Conservation (phyloP, 2,329 filamentous ascomycete species). For the Scedosporium minutisporum region DNA sequence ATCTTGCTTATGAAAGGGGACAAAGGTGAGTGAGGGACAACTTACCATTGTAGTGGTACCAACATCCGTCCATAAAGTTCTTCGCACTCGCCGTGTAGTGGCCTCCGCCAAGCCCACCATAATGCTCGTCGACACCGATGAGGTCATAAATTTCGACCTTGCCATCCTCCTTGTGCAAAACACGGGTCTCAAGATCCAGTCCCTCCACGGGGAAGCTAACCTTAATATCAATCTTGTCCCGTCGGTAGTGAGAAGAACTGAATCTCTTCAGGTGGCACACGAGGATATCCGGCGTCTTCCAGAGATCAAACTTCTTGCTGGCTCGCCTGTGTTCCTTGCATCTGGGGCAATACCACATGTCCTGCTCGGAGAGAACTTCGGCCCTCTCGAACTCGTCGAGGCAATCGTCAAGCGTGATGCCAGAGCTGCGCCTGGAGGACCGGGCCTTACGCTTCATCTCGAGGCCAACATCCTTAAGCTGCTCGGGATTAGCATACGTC, state of each 20-base stretch:
- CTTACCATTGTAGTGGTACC: conserved; percentile 96
- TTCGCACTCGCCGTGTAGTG: conserved; percentile 94
- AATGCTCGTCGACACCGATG: conserved; percentile 93
- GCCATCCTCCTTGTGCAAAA: conserved; percentile 69
- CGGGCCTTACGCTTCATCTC: conserved; percentile 54
- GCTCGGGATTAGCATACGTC: conserved; percentile 45
- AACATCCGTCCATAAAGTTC: conserved; percentile 80
- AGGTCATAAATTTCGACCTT: conserved; percentile 85
- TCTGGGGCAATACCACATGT: conserved; percentile 94
- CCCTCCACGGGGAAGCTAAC: conserved; percentile 89
- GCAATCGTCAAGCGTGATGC: conserved; percentile 80
- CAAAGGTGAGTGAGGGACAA: conserved; percentile 7
- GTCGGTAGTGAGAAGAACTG: conserved; percentile 68
- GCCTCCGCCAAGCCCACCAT: conserved; percentile 82
- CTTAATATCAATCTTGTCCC: conserved; percentile 83
- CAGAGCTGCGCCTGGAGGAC: conserved; percentile 43
- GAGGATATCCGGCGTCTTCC: conserved; percentile 92
- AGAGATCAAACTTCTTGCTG: conserved; percentile 93
- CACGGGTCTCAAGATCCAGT: conserved; percentile 69
- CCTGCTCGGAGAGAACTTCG: conserved; percentile 86
- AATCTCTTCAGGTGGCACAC: conserved; percentile 95
- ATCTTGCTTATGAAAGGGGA: background rate
- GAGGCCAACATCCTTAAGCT: conserved; percentile 54
- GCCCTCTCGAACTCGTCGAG: conserved; percentile 90
- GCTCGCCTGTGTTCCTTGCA: conserved; percentile 91